Percentiles rank a stretch among this genome's conserved stretches.
Conservation (phyloP, 2,329 filamentous ascomycete species). For the Monosporascus sp. region DNA sequence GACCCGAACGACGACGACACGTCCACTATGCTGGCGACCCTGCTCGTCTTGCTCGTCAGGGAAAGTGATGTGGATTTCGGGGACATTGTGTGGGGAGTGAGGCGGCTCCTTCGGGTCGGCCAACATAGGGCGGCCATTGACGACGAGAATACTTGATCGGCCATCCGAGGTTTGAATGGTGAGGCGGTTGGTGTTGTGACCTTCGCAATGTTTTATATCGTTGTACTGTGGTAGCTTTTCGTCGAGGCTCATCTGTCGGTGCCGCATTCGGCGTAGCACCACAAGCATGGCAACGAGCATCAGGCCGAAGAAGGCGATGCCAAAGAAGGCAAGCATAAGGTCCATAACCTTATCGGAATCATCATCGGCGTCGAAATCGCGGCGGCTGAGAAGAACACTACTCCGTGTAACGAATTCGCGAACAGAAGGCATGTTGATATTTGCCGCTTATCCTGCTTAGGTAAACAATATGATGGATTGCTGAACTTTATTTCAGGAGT, state of each 20-base stretch:
- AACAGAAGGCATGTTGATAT: constrained; percentile 27
- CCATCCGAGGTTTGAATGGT: constrained; percentile 55
- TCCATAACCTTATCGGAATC: constrained; percentile 61
- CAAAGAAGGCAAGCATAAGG: constrained; percentile 73
- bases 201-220: constrained; percentile 47
- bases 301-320: constrained; percentile 69
- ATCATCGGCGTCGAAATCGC: constrained; percentile 32
- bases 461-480: constrained; percentile 16
- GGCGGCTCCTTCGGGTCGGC: constrained; percentile 71
- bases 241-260: constrained; percentile 40
- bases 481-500: constrained; percentile 14
- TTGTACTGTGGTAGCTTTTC: constrained; percentile 66
- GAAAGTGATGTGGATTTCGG: constrained; percentile 97
- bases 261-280: constrained; percentile 62
- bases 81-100: constrained; percentile 74
- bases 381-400: constrained; percentile 40
- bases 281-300: constrained; percentile 63
- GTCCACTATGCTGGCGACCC: constrained; percentile 75
- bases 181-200: constrained; percentile 48
- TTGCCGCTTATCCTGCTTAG: constrained; percentile 11
- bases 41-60: constrained; percentile 87
- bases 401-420: constrained; percentile 33
- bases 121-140: constrained; percentile 68
- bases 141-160: constrained; percentile 67
- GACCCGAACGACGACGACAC: constrained; percentile 86